phyloP scores from a whole-genome alignment of 306 rosid genomes.

The Inga laurina region DNA sequence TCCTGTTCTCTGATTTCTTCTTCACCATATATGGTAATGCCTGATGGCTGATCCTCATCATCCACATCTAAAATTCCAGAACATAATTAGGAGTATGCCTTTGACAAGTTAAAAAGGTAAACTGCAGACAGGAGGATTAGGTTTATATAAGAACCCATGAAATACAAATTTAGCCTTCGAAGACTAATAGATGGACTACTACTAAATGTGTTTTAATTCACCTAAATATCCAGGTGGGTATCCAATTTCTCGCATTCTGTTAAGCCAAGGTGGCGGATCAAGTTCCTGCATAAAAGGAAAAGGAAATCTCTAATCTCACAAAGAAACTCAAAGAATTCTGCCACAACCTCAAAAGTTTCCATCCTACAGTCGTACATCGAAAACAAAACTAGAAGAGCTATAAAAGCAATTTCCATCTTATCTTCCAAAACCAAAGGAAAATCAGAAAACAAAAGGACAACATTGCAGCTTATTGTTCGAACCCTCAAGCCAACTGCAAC shows the following conservation, averaged over 20 bases:
- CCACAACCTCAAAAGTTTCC: background rate
- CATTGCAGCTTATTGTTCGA: background rate
- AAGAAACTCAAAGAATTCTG: background rate
- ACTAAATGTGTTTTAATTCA: slow-evolving; percentile 39
- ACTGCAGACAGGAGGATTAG: background rate
- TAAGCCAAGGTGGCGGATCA: slow-evolving; percentile 98
- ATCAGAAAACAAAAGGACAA: background rate
- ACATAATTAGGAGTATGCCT: background rate
- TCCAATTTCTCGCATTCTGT: slow-evolving; percentile 97
- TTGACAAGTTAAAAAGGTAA: background rate
- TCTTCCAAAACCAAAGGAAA: background rate
- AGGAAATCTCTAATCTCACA: background rate
- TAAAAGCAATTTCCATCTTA: background rate
- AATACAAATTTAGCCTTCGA: slow-evolving; percentile 4
- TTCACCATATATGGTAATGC: slow-evolving; percentile 75
- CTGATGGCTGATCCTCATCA: slow-evolving; percentile 88
- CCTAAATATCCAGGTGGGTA: slow-evolving; percentile 99
- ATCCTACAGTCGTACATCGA: slow-evolving; percentile 8
- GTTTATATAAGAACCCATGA: background rate
- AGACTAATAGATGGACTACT: slow-evolving; percentile 9
- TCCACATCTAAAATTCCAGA: slow-evolving; percentile 60
- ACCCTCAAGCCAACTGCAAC: background rate
- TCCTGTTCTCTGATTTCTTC: slow-evolving; percentile 69
- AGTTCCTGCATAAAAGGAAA: slow-evolving; percentile 63
- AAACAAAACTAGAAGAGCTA: slow-evolving; percentile 1